Evolutionary conservation across 306 rosid genomes (phyloP), one percentile per base, ranked within the genome.

Genomic region (Cicer judaicum): DNA sequence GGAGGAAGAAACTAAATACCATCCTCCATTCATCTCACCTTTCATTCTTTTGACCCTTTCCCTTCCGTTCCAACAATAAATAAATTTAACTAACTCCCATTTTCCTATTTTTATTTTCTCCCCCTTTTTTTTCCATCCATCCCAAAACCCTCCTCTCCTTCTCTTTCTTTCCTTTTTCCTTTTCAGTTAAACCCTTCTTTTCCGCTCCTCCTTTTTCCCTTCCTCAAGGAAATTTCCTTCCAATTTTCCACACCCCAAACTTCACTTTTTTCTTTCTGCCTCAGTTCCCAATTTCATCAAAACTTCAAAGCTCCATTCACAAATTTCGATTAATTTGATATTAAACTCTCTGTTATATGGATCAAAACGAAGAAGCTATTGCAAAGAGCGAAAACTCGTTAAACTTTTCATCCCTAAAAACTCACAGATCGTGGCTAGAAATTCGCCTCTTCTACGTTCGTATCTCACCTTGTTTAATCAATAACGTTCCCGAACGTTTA

Each of bases 371-470:
- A 4, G 82, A 84, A 42, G 79, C 79, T 65, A 80, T 80, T 12
- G 46, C 89, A 14, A 88, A 85, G 5, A 39, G 77, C 7, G 40
- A 70, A 3, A 75, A 81, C 24, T 81, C 91, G 15, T 76, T 73
- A 0, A 78, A 12, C 15, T 74, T 87, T 44, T 68, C 80, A 12
- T 81, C 92, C 5, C 52, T 83, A 2, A 70, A 70, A 5, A 70
- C 68, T 49, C 91, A 85, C 66, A 80, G 89, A 0, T 83, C 91
- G 0, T 83, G 93, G 84, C 84, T 92, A 6, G 94, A 85, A 69
- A 80, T 79, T 48, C 78, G 92, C 7, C 81, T 92, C 18, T 92
- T 92, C 74, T 92, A 90, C 46, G 96, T 92, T 53, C 85, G 92
- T 41, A 77, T 92, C 39, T 82, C 88, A 0, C 96, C 91, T 0